Base-by-base conservation (phyloP, 495 filamentous ascomycete species). In the Penicillium tannophilum region DNA sequence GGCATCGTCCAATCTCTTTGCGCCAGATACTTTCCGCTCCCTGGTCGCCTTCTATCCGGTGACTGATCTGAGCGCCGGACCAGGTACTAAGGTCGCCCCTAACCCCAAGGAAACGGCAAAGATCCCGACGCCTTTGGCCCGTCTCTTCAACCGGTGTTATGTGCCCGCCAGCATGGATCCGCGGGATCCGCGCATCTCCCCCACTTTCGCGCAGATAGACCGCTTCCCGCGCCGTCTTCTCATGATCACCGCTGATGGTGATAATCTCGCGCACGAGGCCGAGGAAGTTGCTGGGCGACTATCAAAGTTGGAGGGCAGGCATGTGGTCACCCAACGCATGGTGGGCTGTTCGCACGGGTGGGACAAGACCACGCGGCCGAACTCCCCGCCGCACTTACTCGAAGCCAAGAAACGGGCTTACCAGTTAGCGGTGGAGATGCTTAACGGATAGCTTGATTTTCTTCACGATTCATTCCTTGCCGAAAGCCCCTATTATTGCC, bases 151-250 rank as follows among this genome's bases (percentile, higher is more conserved):
- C 56, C 52, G 55, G 4, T 74, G 68, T 56, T 77, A 77, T 44
- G 54, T 73, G 17, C 66, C 66, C n/a, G 55, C 58, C 0, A 45
- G 31, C 11, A 60, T 75, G 45, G 74, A 81, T 63, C 60, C 49
- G 16, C 66, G 69, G 28, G 78, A 83, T 54, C 78, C 78, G 3
- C 67, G 79, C 16, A 74, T 82, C 44, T 80, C 78, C n/a, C 78
- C 78, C 10, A 56, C 46, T 10, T 80, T 75, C 52, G 76, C 77
- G 1, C 61, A 64, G 52, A 46, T 67, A 11, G 65, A 73, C 7
- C 65, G 66, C 24, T 78, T 78, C 62, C 77, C 79, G 24, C 62
- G 64, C 23, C 61, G 76, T 2, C 45, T 77, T 39, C 63, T 82
- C 31, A 65, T 83, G 35, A 64, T 83, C 52, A 81, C 78, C 8